Evolutionary conservation across 805 yeast species (phyloP).

Genomic region (Candida lessepsii): DNA sequence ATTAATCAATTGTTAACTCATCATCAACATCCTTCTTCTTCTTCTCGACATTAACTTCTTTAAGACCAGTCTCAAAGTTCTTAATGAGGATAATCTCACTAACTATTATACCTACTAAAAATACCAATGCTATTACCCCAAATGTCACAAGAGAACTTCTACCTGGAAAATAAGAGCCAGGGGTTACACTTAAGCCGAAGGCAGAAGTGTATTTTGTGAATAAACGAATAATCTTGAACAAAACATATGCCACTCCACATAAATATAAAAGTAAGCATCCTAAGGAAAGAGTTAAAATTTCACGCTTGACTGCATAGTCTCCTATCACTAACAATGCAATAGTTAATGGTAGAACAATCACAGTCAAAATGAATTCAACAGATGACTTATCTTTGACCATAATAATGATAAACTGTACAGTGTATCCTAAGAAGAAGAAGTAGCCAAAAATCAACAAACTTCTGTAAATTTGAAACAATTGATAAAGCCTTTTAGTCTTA

Average conservation of each 20-base stretch:
- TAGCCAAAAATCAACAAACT: constrained; percentile 23
- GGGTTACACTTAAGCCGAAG: constrained; percentile 23
- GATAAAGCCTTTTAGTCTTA: constrained; percentile 36
- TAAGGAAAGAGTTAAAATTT: constrained; percentile 25
- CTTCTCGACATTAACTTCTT: constrained; percentile 12
- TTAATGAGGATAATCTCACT: constrained; percentile 16
- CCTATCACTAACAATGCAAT: constrained; percentile 36
- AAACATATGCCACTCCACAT: constrained; percentile 44
- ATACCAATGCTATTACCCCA: constrained; percentile 41
- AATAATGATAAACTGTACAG: constrained; percentile 48
- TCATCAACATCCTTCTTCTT: not conserved
- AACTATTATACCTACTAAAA: constrained; percentile 34
- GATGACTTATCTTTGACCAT: constrained; percentile 36
- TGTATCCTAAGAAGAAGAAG: constrained; percentile 51
- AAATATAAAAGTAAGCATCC: constrained; percentile 29
- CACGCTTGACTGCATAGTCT: constrained; percentile 37
- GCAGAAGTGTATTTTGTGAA: constrained; percentile 43
- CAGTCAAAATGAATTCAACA: constrained; percentile 46
- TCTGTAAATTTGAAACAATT: constrained; percentile 39
- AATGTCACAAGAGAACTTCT: constrained; percentile 44
- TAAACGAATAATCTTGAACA: constrained; percentile 46
- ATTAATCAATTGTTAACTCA: not conserved
- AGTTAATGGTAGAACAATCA: constrained; percentile 45
- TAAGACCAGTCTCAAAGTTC: constrained; percentile 23
- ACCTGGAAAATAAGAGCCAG: constrained; percentile 43